Evolutionary conservation across 2,329 filamentous ascomycete species (phyloP), one percentile per base, ranked within the genome.

Genomic region (Pyrenophora teres): DNA sequence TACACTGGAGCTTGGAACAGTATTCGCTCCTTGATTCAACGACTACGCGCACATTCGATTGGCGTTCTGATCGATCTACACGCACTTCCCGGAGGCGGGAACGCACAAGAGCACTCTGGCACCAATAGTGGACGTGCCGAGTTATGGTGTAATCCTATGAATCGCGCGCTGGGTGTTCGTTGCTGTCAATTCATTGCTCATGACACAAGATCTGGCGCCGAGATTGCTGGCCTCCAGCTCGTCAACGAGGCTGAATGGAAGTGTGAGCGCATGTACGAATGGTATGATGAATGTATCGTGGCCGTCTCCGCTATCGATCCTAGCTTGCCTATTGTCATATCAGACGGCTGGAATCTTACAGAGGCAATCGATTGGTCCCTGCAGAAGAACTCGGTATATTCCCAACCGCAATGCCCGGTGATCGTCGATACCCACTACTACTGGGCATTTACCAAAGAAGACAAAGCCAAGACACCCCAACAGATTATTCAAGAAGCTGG

Each of bases 341-440:
- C 79, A 6, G 83, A 86, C 61, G 83, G 74, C 1, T 85, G 83
- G 81, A 76, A 84, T 60, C 66, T 85, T 12, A 56, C 60, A 0
- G 69, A 71, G 19, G 77, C 77, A 2, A 56, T 81, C 19, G 64
- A 73, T 7, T 85, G 82, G 73, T 70, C 66, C 3, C 68, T 74
- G 18, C 63, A 62, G 7, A 78, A 77, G 56, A 79, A 78, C 52
- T 60, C 69, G 7, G 63, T 62, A 4, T 50, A 62, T n/a, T 23
- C 50, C n/a, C 55, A 56, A 8, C 57, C 66, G 1, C 64, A 65
- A 10, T 78, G 77, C 42, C 81, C 82, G 0, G 74, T 85, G 6
- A 69, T 85, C 18, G 73, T 86, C 21, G 83, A 85, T 56, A 84
- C 82, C 10, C 83, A 85, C 65, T 76, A 78, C 49, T 85, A 86